A percentile compares a stretch with the other conserved stretches of the same genome.
phyloP scores from a whole-genome alignment of 2,329 filamentous ascomycete species.

The Colletotrichum liaoningense region DNA sequence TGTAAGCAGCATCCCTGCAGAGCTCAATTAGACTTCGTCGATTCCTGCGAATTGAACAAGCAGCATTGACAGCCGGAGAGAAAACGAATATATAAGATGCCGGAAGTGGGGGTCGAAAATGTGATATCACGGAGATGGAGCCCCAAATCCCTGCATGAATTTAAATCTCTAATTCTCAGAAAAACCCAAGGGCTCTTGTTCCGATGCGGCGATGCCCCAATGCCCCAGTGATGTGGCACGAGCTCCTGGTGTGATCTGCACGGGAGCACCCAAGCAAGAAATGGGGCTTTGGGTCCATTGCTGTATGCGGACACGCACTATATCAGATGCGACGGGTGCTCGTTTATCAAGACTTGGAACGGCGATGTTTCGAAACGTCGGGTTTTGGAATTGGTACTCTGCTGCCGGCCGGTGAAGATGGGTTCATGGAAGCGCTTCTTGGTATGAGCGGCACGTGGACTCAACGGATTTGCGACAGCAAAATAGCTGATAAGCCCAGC shows the following conservation, averaged over 20 bases:
- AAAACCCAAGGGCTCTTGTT: slow-evolving; percentile 26
- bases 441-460: background rate
- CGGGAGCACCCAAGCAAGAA: slow-evolving; percentile 27
- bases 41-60: background rate
- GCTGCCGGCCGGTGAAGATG: background rate
- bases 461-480: background rate
- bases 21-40: background rate
- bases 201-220: background rate
- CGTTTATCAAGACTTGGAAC: background rate
- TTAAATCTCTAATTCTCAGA: slow-evolving; percentile 5
- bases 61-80: background rate
- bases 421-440: background rate
- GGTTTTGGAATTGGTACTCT: background rate
- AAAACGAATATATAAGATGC: background rate
- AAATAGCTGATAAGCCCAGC: background rate
- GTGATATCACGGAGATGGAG: slow-evolving; percentile 19
- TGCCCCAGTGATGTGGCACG: slow-evolving; percentile 27
- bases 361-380: background rate
- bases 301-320: slow-evolving; percentile 7
- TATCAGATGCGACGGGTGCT: background rate
- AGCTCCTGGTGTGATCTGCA: slow-evolving; percentile 32
- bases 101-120: slow-evolving; percentile 22
- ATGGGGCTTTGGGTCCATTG: slow-evolving; percentile 12
- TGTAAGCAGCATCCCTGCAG: background rate
- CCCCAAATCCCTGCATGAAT: slow-evolving; percentile 23